Evolutionary conservation across 2,329 filamentous ascomycete species (phyloP).

Genomic region (Dryadomyces sulphureus): DNA sequence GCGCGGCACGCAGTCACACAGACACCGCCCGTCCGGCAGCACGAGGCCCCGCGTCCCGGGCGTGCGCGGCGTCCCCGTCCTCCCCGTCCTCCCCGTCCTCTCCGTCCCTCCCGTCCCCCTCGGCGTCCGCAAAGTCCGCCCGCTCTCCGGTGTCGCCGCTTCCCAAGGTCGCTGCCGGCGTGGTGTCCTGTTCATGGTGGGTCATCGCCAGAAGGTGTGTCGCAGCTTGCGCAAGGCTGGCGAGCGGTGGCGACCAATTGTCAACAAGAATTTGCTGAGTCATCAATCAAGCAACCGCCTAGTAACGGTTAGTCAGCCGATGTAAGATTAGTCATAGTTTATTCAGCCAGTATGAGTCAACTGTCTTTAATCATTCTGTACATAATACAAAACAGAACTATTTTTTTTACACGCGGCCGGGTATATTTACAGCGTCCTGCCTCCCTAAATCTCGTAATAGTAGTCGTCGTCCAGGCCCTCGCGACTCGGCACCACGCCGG

Average conservation of each 20-base stretch:
- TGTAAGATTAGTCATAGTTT: too few relatives aligned
- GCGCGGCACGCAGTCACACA: slow-evolving; percentile 27
- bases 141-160: background rate
- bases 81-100: background rate
- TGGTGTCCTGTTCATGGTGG: background rate
- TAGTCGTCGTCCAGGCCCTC: slow-evolving; percentile 86
- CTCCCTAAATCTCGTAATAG: slow-evolving; percentile 60
- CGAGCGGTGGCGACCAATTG: background rate
- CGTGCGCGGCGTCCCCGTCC: background rate
- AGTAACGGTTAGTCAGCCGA: too few relatives aligned
- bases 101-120: background rate
- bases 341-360: too few relatives aligned
- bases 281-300: background rate
- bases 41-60: slow-evolving; percentile 9
- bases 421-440: background rate
- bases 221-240: background rate
- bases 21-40: slow-evolving; percentile 14
- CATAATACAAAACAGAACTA: background rate
- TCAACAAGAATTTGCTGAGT: background rate
- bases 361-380: too few relatives aligned
- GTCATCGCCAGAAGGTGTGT: too few relatives aligned
- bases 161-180: background rate
- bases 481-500: slow-evolving; percentile 63
- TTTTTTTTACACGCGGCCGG: background rate
- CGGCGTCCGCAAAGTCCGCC: background rate